Evolutionary conservation across 345 rosid genomes (phyloP), one percentile per base, ranked within the genome.

Genomic region (Eucalyptus grandis): DNA sequence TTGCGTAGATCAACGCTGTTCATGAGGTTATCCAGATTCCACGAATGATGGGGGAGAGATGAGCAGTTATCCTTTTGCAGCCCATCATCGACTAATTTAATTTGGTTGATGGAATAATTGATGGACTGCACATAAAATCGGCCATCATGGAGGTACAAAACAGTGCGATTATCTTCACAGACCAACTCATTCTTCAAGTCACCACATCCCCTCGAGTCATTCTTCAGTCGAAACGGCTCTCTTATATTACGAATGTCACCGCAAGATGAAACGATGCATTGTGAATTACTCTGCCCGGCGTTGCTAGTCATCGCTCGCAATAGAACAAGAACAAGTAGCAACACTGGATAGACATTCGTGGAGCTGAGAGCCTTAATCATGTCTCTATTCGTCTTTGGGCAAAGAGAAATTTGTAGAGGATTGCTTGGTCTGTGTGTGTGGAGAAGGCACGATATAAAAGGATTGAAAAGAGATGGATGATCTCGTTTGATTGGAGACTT

Each of bases 251-350:
- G 17, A 62, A 62, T 60, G 31, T 60, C 1, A 60, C 69, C 69
- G 0, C 31, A 60, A 1, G 69, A 60, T 60, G 31, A 60, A 26
- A 6, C 4, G 3, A 4, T 1, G 8, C 69, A 27, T 5, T 1
- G 31, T 6, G 31, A 30, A 60, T 60, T 60, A 60, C 69, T 60
- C 15, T 0, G 30, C 14, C 8, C 2, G 0, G 31, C 69, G 0
- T 60, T 6, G 15, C 16, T 27, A 6, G 14, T 60, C 69, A 60
- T 27, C 69, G 2, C 69, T 60, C 7, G 69, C 69, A 27, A 54
- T 54, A 54, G 60, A 54, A 54, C 60, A 54, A 54, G 60, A 54
- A 54, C 26, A 9, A 54, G 60, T 21, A 54, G 60, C 60, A 54
- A 19, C 60, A 21, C 60, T 54, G 5, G 60, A 54, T 54, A 54